Evolutionary conservation across 768 basidiomycete genomes (phyloP).

Genomic region (Clitopilus passeckerianus): DNA sequence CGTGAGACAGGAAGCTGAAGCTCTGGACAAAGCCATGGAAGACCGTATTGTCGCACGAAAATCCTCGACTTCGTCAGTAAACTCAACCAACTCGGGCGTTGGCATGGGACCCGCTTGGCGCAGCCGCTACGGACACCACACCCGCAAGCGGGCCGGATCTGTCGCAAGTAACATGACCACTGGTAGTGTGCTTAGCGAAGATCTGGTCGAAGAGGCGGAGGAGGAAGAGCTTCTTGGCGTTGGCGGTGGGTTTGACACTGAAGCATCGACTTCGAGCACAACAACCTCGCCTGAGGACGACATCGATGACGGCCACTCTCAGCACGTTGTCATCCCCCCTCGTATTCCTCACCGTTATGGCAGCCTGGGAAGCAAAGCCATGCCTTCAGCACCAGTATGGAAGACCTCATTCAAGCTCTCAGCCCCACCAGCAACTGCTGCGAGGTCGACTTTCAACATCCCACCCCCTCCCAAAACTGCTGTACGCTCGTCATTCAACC

Average conservation of each 20-base stretch:
- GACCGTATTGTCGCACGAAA: conserved; percentile 74
- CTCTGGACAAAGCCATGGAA: conserved; percentile 85
- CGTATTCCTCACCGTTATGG: conserved; percentile 17
- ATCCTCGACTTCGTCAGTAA: conserved; percentile 59
- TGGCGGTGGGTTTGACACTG: conserved; percentile 59
- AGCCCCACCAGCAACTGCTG: conserved; percentile 47
- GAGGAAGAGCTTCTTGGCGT: conserved; percentile 67
- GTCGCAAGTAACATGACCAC: conserved; percentile 66
- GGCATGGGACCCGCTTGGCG: conserved; percentile 67
- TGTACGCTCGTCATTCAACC: conserved; percentile 46
- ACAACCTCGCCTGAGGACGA: conserved; percentile 32
- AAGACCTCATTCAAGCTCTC: conserved; percentile 55
- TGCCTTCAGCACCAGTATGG: conserved; percentile 53
- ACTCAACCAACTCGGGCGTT: conserved; percentile 48
- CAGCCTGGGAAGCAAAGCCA: conserved; percentile 26
- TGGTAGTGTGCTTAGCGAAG: conserved; percentile 71
- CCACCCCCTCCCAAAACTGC: conserved; percentile 34
- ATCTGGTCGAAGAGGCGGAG: conserved; percentile 80
- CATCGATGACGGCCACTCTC: conserved; percentile 10
- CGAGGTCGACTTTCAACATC: conserved; percentile 46
- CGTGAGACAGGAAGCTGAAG: conserved; percentile 74
- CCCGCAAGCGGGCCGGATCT: conserved; percentile 70
- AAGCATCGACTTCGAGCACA: conserved; percentile 23
- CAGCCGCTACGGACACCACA: conserved; percentile 43
- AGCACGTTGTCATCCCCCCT: conserved; percentile 8